These are phyloP conservation scores for Claviceps sp. DNA, from an alignment of 2,329 filamentous ascomycete species.

Conservation along the genomic window DNA sequence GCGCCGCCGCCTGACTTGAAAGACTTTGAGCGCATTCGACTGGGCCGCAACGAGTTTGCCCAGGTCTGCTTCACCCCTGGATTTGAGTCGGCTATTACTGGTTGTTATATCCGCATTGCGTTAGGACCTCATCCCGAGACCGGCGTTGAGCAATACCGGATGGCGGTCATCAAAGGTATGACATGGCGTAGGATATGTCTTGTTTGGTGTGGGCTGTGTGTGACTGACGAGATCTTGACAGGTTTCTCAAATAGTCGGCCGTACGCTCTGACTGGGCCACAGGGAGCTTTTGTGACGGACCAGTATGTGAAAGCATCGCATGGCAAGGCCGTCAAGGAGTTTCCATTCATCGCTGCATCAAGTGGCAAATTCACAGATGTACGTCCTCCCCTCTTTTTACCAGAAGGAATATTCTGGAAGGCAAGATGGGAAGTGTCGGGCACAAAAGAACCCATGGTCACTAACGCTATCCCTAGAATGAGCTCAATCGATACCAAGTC, in stretches of 20 bases:
- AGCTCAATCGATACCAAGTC: constrained; percentile 70
- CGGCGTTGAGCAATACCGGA: constrained; percentile 67
- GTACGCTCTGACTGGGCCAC: constrained; percentile 70
- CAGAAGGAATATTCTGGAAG: not conserved
- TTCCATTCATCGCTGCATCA: constrained; percentile 83
- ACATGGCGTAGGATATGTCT: not conserved
- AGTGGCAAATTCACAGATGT: constrained; percentile 77
- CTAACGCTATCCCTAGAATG: constrained; percentile 36
- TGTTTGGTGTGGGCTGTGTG: too few relatives aligned
- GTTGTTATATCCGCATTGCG: constrained; percentile 75
- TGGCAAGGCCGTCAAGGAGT: constrained; percentile 71
- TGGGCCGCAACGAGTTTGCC: constrained; percentile 76
- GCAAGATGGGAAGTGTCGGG: too few relatives aligned
- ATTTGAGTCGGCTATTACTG: constrained; percentile 69
- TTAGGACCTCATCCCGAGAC: constrained; percentile 65
- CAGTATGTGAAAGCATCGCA: constrained; percentile 73
- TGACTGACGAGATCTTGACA: constrained; percentile 18
- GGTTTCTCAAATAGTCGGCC: constrained; percentile 67
- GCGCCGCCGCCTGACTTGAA: constrained; percentile 58
- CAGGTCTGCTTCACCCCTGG: constrained; percentile 88
- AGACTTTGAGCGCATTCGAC: constrained; percentile 73
- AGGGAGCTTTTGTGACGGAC: constrained; percentile 69
- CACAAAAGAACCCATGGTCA: not conserved
- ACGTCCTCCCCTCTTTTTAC: constrained; percentile 12
- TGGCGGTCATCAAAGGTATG: constrained; percentile 75